Percentiles rank a stretch among this genome's conserved stretches.
Conservation (phyloP, 805 yeast genomes). For the Candida caryicola region DNA sequence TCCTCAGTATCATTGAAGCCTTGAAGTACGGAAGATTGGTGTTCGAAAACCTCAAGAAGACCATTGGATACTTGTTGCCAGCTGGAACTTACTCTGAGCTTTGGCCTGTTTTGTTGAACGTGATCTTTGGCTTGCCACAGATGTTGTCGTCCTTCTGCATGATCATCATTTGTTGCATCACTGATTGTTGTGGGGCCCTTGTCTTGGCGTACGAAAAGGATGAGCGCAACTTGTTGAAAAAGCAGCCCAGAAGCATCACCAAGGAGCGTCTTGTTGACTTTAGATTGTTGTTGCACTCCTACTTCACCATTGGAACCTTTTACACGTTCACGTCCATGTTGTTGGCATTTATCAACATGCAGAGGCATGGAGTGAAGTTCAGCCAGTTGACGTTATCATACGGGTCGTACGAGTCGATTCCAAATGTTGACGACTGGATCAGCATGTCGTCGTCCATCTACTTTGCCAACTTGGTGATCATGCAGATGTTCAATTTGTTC, state of each 20-base stretch:
- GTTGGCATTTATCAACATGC: conserved; percentile 37
- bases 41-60: conserved; percentile 48
- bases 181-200: conserved; percentile 47
- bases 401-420: conserved; percentile 24
- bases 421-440: conserved; percentile 20
- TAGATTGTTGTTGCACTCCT: conserved; percentile 41
- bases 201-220: conserved; percentile 43
- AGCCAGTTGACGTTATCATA: conserved; percentile 33
- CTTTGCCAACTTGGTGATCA: conserved; percentile 45
- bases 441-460: conserved; percentile 43
- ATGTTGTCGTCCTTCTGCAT: conserved; percentile 47
- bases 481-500: conserved; percentile 47
- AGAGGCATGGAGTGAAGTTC: conserved; percentile 35
- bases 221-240: conserved; percentile 41
- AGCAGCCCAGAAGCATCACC: conserved; percentile 41
- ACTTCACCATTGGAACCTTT: conserved; percentile 41
- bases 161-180: conserved; percentile 49
- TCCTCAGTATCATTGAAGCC: conserved; percentile 31
- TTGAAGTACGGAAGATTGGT: conserved; percentile 44
- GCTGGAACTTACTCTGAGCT: conserved; percentile 52
- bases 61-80: conserved; percentile 48
- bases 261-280: conserved; percentile 41
- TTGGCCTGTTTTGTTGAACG: conserved; percentile 48
- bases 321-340: conserved; percentile 41
- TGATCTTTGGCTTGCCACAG: conserved; percentile 50